A percentile compares a stretch with the other conserved stretches of the same genome.
Conservation (phyloP, 1,284 basidiomycete species). For the Cutaneotrichosporon daszewskae region DNA sequence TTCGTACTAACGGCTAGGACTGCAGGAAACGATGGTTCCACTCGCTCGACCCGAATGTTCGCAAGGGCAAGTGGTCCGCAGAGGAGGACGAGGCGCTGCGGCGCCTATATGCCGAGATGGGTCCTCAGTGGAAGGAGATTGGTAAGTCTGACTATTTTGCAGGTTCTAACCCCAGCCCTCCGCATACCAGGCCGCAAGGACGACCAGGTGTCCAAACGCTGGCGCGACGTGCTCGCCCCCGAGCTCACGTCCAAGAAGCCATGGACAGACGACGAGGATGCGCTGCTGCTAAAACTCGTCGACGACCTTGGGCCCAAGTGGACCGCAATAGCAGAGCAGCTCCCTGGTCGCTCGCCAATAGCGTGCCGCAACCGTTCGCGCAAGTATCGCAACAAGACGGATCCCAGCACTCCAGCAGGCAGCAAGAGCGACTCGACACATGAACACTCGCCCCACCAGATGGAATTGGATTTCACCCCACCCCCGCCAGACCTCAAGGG, state of each 20-base stretch:
- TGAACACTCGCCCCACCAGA: too few species aligned
- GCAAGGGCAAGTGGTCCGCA: conserved; percentile 22
- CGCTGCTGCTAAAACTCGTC: conserved; percentile 16
- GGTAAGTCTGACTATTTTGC: conserved; percentile 11
- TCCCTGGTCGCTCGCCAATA: conserved; percentile 19
- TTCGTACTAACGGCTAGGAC: conserved; percentile 11
- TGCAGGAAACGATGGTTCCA: conserved; percentile 26
- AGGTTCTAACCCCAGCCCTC: conserved; percentile 10
- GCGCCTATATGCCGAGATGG: conserved; percentile 14
- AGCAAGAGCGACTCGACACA: too few species aligned
- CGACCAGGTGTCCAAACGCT: conserved; percentile 25
- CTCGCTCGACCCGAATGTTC: conserved; percentile 18
- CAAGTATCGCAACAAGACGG: conserved; percentile 5
- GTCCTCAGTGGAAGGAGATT: conserved; percentile 25
- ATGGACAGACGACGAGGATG: conserved; percentile 21
- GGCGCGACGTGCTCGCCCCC: conserved; percentile 23
- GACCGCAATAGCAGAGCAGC: conserved; percentile 20
- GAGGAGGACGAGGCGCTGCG: conserved; percentile 21
- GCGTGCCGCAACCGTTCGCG: conserved; percentile 21
- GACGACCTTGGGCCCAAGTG: conserved; percentile 20
- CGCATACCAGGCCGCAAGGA: conserved; percentile 24
- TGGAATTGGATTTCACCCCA: too few species aligned
- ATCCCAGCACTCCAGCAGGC: too few species aligned
- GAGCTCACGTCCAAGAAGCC: conserved; percentile 18
- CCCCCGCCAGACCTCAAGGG: too few species aligned